Evolutionary conservation across 306 rosid species (phyloP).

Genomic region (Rosa rugosa): DNA sequence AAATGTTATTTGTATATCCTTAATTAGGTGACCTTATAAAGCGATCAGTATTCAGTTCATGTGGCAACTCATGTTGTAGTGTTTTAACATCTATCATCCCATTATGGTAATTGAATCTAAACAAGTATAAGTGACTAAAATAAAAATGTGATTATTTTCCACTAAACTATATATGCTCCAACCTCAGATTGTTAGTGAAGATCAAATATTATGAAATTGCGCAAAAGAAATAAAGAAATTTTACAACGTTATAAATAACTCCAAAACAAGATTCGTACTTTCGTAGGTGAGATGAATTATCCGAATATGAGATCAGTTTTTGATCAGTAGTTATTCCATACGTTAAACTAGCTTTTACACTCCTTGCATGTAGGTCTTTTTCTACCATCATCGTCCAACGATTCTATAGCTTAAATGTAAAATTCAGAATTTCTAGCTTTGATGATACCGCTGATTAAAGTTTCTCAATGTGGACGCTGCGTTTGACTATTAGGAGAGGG

Average conservation of each 20-base stretch:
- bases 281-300: no score
- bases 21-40: neutral
- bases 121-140: no score
- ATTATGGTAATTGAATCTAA: neutral
- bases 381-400: neutral
- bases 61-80: neutral
- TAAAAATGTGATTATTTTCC: no score
- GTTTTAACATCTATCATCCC: neutral
- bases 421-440: neutral
- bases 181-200: no score
- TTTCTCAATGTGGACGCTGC: neutral
- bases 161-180: no score
- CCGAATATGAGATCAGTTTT: no score
- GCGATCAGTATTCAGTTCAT: no score
- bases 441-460: neutral
- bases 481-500: neutral
- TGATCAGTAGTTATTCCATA: neutral
- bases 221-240: no score
- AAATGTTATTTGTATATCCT: neutral
- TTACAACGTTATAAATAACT: no score
- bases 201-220: no score
- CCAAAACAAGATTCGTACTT: no score
- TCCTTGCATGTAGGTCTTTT: neutral
- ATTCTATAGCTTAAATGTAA: no score
- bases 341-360: neutral